phyloP scores from a whole-genome alignment of 805 yeast species.

The Schizosaccharomyces pombe region DNA sequence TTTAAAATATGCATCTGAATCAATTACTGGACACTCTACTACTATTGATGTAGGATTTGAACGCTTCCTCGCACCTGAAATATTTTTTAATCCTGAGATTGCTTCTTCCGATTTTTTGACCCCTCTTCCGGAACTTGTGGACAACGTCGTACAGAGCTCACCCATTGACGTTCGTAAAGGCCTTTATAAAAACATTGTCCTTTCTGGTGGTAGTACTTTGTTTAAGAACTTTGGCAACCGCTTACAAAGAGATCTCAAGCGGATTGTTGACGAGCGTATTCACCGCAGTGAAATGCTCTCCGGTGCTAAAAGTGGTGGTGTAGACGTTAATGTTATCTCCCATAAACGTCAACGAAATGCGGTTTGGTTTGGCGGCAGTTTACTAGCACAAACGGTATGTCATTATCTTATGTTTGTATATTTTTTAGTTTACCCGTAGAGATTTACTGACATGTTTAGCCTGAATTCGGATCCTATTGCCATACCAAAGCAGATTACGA shows the following conservation, averaged over 20 bases:
- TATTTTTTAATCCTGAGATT: slow-evolving; percentile 93
- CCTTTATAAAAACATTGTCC: slow-evolving; percentile 78
- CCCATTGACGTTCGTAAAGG: slow-evolving; percentile 98
- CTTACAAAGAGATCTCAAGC: slow-evolving; percentile 78
- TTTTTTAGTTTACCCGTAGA: too few relatives aligned
- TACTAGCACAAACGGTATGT: slow-evolving; percentile 62
- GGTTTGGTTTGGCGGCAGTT: slow-evolving; percentile 97
- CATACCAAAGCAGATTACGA: slow-evolving; percentile 94
- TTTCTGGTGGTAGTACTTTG: slow-evolving; percentile 97
- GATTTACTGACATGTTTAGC: slow-evolving; percentile 6
- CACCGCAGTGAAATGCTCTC: slow-evolving; percentile 54
- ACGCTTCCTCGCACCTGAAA: slow-evolving; percentile 95
- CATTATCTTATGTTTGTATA: neutral
- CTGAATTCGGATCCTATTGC: slow-evolving; percentile 87
- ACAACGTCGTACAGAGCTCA: slow-evolving; percentile 76
- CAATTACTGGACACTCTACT: slow-evolving; percentile 36
- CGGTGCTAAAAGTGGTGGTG: slow-evolving; percentile 67
- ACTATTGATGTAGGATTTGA: slow-evolving; percentile 90
- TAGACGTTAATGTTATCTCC: slow-evolving; percentile 85
- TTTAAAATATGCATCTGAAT: slow-evolving; percentile 78
- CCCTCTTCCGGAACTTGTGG: slow-evolving; percentile 90
- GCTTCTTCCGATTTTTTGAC: slow-evolving; percentile 86
- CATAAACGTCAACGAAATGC: slow-evolving; percentile 97
- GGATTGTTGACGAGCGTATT: slow-evolving; percentile 72
- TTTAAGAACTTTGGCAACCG: slow-evolving; percentile 95